Conservation (phyloP, 768 basidiomycete genomes). For the Kwoniella europaea region DNA sequence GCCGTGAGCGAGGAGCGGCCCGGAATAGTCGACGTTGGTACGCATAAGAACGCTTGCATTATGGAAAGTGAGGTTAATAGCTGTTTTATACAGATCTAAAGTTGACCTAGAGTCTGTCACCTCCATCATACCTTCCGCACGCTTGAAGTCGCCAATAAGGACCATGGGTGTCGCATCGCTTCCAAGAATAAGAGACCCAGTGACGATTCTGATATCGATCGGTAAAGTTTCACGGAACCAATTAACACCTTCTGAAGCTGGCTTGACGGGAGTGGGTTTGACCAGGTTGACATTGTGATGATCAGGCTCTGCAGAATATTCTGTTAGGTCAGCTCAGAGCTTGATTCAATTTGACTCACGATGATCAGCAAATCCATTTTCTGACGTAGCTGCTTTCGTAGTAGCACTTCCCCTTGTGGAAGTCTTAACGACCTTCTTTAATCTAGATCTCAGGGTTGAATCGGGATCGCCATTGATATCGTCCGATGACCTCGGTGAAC, state of each 20-base stretch:
- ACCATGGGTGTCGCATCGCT: constrained; percentile 83
- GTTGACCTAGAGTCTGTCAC: constrained; percentile 77
- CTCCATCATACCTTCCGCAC: constrained; percentile 78
- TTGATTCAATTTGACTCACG: constrained; percentile 12
- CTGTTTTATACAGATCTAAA: constrained; percentile 81
- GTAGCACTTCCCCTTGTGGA: constrained; percentile 15
- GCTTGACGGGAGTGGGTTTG: constrained; percentile 11
- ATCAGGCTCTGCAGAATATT: constrained; percentile 17
- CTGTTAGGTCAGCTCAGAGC: constrained; percentile 8
- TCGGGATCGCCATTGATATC: constrained; percentile 6
- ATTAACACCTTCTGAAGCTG: constrained; percentile 35
- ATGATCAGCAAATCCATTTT: constrained; percentile 20
- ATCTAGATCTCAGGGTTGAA: constrained; percentile 16
- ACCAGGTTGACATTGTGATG: constrained; percentile 22
- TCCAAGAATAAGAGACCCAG: constrained; percentile 81
- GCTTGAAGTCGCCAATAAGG: constrained; percentile 78
- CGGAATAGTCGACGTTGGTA: constrained; percentile 76
- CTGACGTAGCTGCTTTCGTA: constrained; percentile 9
- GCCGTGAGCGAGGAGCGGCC: constrained; percentile 71
- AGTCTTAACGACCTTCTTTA: constrained; percentile 21
- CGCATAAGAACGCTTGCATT: constrained; percentile 69
- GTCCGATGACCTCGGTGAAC: constrained; percentile 15
- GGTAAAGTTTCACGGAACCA: constrained; percentile 81
- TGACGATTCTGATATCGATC: constrained; percentile 75
- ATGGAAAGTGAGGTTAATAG: constrained; percentile 73